Conservation (phyloP, 495 filamentous ascomycete genomes). For the Penicillium paradoxum region DNA sequence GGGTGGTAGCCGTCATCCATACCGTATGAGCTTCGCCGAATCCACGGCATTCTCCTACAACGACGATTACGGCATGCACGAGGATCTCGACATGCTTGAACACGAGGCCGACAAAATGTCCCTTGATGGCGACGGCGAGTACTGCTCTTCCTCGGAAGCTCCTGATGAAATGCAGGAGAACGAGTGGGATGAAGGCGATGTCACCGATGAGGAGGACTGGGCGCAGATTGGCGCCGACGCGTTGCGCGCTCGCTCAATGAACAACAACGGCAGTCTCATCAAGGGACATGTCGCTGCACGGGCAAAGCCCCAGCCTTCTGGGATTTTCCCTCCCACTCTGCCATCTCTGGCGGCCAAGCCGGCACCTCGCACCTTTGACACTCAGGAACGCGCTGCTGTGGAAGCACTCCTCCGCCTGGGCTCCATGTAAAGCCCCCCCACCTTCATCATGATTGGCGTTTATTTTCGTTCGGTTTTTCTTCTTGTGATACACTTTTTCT, state of each 20-base stretch:
- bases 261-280: constrained; percentile 31
- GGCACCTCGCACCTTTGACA: constrained; percentile 33
- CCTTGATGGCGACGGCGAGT: constrained; percentile 64
- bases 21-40: constrained; percentile 59
- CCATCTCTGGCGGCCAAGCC: constrained; percentile 39
- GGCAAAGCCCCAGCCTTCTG: constrained; percentile 35
- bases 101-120: constrained; percentile 97
- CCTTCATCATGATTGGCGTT: constrained; percentile 27
- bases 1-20: constrained; percentile 39
- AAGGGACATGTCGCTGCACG: constrained; percentile 16
- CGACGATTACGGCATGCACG: constrained; percentile 48
- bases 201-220: constrained; percentile 98
- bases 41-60: constrained; percentile 72
- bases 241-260: constrained; percentile 67
- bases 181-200: constrained; percentile 67
- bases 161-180: constrained; percentile 60
- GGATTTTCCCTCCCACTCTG: constrained; percentile 33
- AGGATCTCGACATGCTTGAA: constrained; percentile 65
- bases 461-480: constrained; percentile 6
- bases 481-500: constrained; percentile 9
- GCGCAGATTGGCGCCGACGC: constrained; percentile 82
- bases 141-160: constrained; percentile 69
- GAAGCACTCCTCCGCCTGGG: constrained; percentile 80
- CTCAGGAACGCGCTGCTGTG: constrained; percentile 72
- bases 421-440: constrained; percentile 65